Percentiles rank a stretch among this genome's conserved stretches.
Conservation (phyloP, 805 yeast genomes). For the Spathaspora passalidarum region DNA sequence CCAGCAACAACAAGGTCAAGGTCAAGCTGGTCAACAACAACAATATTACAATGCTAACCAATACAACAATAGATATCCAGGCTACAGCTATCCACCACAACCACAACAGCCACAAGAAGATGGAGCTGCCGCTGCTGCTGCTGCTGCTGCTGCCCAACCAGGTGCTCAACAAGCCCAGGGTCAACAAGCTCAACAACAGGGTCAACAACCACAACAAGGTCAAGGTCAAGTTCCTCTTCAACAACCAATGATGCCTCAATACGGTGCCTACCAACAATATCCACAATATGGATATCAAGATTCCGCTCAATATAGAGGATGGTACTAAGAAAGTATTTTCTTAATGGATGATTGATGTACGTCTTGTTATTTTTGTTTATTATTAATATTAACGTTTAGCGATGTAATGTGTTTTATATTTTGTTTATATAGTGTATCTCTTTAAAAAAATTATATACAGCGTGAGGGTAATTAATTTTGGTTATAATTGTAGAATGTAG, state of each 20-base stretch:
- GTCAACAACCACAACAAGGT: slow-evolving; percentile 11
- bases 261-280: slow-evolving; percentile 46
- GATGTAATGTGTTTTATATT: neutral
- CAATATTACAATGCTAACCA: slow-evolving; percentile 29
- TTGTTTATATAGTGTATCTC: neutral
- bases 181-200: slow-evolving; percentile 15
- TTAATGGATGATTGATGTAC: neutral
- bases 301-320: slow-evolving; percentile 40
- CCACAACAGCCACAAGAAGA: slow-evolving; percentile 12
- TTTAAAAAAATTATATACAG: neutral
- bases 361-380: neutral
- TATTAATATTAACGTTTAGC: neutral
- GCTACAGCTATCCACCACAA: slow-evolving; percentile 28
- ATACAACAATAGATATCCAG: slow-evolving; percentile 28
- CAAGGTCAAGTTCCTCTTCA: slow-evolving; percentile 27
- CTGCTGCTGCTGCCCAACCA: slow-evolving; percentile 5
- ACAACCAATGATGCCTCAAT: slow-evolving; percentile 41
- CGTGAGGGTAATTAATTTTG: neutral
- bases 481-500: too few species aligned
- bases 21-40: slow-evolving; percentile 5
- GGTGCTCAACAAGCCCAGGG: slow-evolving; percentile 2
- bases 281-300: slow-evolving; percentile 48
- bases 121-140: neutral
- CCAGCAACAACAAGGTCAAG: slow-evolving; percentile 1
- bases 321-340: slow-evolving; percentile 28